phyloP scores from a whole-genome alignment of 768 basidiomycete genomes.

The Naganishia friedmannii region DNA sequence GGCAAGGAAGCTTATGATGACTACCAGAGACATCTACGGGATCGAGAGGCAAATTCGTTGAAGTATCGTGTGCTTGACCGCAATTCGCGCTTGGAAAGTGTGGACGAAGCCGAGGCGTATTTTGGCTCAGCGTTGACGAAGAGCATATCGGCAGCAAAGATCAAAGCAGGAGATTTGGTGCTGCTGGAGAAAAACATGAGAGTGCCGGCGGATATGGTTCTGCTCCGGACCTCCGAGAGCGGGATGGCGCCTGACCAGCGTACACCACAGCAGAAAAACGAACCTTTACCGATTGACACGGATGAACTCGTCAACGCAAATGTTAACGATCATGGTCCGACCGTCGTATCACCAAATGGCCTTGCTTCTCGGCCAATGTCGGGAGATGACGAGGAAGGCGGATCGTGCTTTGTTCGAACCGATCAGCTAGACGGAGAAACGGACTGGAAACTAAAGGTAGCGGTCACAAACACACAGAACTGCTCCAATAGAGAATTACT shows the following conservation, averaged over 20 bases:
- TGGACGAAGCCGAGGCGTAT: constrained; percentile 8
- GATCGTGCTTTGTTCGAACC: constrained; percentile 94
- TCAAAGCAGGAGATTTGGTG: constrained; percentile 88
- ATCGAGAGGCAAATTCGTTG: constrained; percentile 90
- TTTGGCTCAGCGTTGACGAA: constrained; percentile 56
- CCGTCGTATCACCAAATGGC: not conserved
- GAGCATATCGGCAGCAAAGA: constrained; percentile 78
- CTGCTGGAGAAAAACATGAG: constrained; percentile 93
- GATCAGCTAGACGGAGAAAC: constrained; percentile 99
- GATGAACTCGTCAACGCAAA: not conserved
- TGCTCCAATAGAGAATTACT: constrained; percentile 60
- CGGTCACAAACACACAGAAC: constrained; percentile 78
- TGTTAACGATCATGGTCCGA: not conserved
- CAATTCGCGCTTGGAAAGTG: constrained; percentile 32
- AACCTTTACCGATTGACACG: not conserved
- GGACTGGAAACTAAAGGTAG: constrained; percentile 95
- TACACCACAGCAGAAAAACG: not conserved
- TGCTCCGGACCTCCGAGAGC: constrained; percentile 77
- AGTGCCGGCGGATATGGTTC: constrained; percentile 88
- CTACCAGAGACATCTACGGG: constrained; percentile 87
- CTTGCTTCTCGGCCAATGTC: not conserved
- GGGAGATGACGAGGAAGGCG: constrained; percentile 56
- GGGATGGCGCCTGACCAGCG: not conserved
- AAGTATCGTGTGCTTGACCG: constrained; percentile 79
- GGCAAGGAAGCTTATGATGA: constrained; percentile 99